A percentile compares a stretch with the other conserved stretches of the same genome.
These are phyloP conservation scores for Phylloporus scabripes DNA, from an alignment of 768 basidiomycete genomes.

Conservation along the genomic window DNA sequence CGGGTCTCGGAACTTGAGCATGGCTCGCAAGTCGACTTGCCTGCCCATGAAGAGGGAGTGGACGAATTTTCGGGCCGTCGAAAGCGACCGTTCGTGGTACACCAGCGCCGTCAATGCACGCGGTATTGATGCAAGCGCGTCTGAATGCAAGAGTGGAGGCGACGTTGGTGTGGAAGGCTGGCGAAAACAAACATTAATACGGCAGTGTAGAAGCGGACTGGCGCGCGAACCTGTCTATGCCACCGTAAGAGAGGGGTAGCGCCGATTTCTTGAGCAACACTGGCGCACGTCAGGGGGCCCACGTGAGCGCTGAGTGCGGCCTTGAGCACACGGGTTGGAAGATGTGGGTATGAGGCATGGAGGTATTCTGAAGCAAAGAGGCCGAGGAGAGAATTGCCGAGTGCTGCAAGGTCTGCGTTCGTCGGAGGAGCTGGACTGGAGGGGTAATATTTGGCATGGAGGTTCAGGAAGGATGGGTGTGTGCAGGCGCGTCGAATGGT, in stretches of 20 bases:
- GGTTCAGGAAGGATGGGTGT: constrained; percentile 60
- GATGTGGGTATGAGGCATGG: constrained; percentile 75
- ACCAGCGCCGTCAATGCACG: constrained; percentile 84
- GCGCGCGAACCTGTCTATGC: constrained; percentile 59
- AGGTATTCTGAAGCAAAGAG: constrained; percentile 85
- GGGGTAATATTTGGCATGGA: constrained; percentile 55
- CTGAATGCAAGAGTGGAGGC: constrained; percentile 63
- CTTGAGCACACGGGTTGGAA: constrained; percentile 88
- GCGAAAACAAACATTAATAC: background rate
- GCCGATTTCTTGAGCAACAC: constrained; percentile 83
- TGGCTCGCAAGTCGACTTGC: constrained; percentile 69
- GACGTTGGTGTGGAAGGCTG: constrained; percentile 47
- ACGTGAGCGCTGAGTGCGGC: constrained; percentile 90
- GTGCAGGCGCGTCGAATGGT: constrained; percentile 72
- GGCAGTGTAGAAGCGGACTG: background rate
- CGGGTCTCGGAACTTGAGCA: constrained; percentile 81
- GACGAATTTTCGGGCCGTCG: constrained; percentile 81
- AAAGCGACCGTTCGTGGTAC: constrained; percentile 82
- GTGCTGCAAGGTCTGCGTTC: constrained; percentile 67
- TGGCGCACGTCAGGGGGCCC: constrained; percentile 76
- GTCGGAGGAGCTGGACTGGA: constrained; percentile 48
- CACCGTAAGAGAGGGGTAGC: constrained; percentile 73
- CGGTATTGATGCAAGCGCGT: constrained; percentile 84
- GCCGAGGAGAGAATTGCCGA: constrained; percentile 88
- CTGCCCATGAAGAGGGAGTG: constrained; percentile 87